A percentile compares a stretch with the other conserved stretches of the same genome.
These are phyloP conservation scores for Talaromyces nanjingensis DNA, from an alignment of 495 filamentous ascomycete genomes.

Conservation along the genomic window DNA sequence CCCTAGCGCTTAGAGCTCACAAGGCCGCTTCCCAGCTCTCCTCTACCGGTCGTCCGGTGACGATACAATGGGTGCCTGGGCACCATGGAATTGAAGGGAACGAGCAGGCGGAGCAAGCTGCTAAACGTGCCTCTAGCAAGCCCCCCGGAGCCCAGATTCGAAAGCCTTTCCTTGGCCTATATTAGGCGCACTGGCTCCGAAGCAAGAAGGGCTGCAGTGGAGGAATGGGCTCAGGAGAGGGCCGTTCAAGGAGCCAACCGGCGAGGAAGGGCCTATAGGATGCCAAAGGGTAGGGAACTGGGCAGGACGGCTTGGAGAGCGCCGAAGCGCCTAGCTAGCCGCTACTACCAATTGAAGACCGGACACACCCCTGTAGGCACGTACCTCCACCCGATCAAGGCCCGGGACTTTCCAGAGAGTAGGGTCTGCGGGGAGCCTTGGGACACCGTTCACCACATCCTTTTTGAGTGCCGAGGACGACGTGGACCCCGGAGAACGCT, in stretches of 20 bases:
- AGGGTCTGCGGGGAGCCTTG: neutral
- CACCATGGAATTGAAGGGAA: neutral
- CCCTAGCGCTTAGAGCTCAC: conserved; percentile 4
- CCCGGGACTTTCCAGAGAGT: neutral
- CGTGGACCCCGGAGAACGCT: neutral
- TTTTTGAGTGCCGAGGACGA: neutral
- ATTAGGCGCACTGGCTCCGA: no score
- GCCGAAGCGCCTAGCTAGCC: no score
- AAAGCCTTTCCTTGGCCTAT: no score
- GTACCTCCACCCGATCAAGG: neutral
- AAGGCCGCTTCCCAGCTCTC: neutral
- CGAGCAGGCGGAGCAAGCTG: neutral
- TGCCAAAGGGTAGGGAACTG: neutral
- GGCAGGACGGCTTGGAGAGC: neutral
- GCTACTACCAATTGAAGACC: no score
- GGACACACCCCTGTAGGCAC: neutral
- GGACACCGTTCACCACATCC: neutral
- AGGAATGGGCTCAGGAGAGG: no score
- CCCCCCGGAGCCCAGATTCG: no score
- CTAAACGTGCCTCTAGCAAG: no score
- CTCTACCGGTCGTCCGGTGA: neutral
- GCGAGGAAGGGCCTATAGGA: neutral
- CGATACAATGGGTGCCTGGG: neutral
- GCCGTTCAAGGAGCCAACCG: neutral
- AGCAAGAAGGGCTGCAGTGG: no score